Base-by-base conservation (phyloP, 73 alveolate genomes). In the Stentor coeruleus region DNA sequence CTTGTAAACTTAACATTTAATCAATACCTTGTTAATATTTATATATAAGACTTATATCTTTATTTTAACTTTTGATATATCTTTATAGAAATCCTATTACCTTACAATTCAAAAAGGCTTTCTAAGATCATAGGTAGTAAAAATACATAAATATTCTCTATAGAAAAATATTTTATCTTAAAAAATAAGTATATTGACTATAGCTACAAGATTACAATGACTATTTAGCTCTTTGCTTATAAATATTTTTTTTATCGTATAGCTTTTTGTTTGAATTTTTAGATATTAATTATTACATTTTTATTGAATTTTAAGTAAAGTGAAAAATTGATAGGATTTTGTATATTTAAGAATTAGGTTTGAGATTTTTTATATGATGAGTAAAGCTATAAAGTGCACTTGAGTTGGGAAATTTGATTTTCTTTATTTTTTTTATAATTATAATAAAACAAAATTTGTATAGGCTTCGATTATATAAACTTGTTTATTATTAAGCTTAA, bases 171-270 rank as follows among this genome's bases (percentile, higher is more conserved):
- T 6, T 75, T 39, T 15, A n/a, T 35, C 31, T 1, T 39, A 14
- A 33, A 75, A 40, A 37, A 39, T 39, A 28, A 75, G 38, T 28
- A 38, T 35, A 75, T 75, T 75, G 15, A 37, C 33, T 1, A 75
- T 75, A 20, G 83, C 83, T 15, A 75, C n/a, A 1, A 75, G 38
- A 38, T 75, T 75, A 2, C 83, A 75, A 37, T 75, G 83, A 15
- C 83, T 66, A 37, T 75, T 75, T 20, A 15, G 83, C 39, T 38
- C 39, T 39, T 39, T 38, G 20, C 33, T 6, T 14, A 36, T 37
- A 14, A 37, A 35, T 75, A 75, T 75, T 75, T n/a, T 35, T 75
- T 75, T 75, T n/a, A n/a, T n/a, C n/a, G n/a, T n/a, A n/a, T n/a
- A n/a, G n/a, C n/a, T n/a, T n/a, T n/a, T n/a, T n/a, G n/a, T n/a